Evolutionary conservation across 148 eudicot species (phyloP), one percentile per base, ranked within the genome.

Genomic region (Chenopodium album): DNA sequence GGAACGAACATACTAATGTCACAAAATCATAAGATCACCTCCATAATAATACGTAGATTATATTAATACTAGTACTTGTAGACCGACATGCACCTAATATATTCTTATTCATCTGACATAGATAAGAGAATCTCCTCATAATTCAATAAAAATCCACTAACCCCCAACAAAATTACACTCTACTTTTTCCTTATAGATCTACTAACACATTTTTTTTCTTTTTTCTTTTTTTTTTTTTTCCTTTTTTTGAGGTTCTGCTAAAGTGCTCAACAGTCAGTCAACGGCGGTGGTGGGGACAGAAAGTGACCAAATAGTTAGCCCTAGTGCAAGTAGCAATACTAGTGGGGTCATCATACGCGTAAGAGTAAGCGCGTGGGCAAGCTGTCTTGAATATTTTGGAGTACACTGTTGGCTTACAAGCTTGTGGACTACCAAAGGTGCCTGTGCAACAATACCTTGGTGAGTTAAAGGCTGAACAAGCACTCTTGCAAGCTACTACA

Each of bases 331-430:
- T 95, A 47, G 94, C 81, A 78, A 94, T 95, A 79, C 99, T 95
- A 1, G 98, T 92, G n/a, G 99, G 98, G 83, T 95, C 99, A 79
- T 95, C 99, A n/a, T 92, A 95, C 7, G 99, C 99, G 68, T 95
- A 95, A 3, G 97, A 93, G 84, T 95, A 95, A 0, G 99, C 99
- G 81, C 86, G 87, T 4, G 99, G 99, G 78, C 99, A 95, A 7
- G 99, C 99, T 1, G 86, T 84, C 88, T 95, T 95, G 80, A 95
- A 95, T 11, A 95, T 92, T 87, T 86, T 88, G n/a, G 99, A 95
- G 81, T 95, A 95, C 1, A 93, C 98, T 13, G 99, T 95, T 8
- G 99, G 99, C 86, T 91, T 91, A 83, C 99, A 95, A 19, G 97
- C 74, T 78, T 95, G 99, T 1, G 98, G 97, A 50, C 80, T 89